Evolutionary conservation across 805 yeast species (phyloP).

Genomic region (Candida insectorum): DNA sequence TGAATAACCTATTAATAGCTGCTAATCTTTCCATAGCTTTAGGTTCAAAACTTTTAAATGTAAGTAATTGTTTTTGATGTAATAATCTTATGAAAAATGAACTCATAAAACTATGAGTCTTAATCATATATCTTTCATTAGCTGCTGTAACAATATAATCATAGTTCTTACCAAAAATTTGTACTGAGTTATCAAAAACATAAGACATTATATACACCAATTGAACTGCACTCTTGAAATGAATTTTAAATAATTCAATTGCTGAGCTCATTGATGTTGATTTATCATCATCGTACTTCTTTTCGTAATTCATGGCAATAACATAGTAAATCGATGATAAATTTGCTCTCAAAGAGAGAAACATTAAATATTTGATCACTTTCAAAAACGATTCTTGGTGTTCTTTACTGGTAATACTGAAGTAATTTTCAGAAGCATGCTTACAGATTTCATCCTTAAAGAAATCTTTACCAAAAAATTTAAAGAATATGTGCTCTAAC

Average conservation of each 20-base stretch:
- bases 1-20: conserved; percentile 30
- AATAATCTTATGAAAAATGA: conserved; percentile 38
- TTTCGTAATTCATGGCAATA: conserved; percentile 40
- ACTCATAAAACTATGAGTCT: conserved; percentile 36
- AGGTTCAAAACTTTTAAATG: conserved; percentile 16
- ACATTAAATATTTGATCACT: conserved; percentile 32
- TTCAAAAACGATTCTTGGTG: conserved; percentile 29
- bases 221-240: conserved; percentile 38
- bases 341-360: conserved; percentile 36
- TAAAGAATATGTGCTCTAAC: conserved; percentile 32
- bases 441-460: conserved; percentile 36
- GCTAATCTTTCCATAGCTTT: conserved; percentile 20
- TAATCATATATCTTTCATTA: conserved; percentile 38
- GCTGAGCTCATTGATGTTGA: conserved; percentile 35
- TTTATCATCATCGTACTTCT: conserved; percentile 23
- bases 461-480: conserved; percentile 40
- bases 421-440: conserved; percentile 20
- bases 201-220: conserved; percentile 41
- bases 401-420: conserved; percentile 17
- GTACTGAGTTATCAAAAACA: conserved; percentile 40
- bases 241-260: conserved; percentile 39
- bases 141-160: conserved; percentile 35
- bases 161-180: conserved; percentile 37
- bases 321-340: conserved; percentile 38
- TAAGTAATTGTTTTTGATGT: conserved; percentile 33